These are phyloP conservation scores for Puccinia polysora DNA, from an alignment of 1,284 basidiomycete genomes.

Conservation along the genomic window DNA sequence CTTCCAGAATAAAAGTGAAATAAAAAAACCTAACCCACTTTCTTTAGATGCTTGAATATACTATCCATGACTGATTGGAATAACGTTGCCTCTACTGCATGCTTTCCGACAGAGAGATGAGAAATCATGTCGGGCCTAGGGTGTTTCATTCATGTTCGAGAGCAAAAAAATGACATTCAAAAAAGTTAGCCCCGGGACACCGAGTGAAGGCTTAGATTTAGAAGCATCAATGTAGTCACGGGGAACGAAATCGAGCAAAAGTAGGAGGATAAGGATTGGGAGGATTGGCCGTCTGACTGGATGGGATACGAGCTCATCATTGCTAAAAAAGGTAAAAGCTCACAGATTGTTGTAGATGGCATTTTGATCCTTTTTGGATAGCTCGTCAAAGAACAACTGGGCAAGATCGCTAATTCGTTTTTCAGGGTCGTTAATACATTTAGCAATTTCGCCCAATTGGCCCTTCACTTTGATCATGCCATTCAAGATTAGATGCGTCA, in stretches of 20 bases:
- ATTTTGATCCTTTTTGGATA: conserved; percentile 85
- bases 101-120: conserved; percentile 85
- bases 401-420: conserved; percentile 83
- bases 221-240: no score
- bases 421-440: conserved; percentile 93
- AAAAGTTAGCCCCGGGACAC: no score
- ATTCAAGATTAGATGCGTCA: conserved; percentile 94
- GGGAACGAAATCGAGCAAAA: background rate
- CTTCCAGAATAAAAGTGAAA: background rate
- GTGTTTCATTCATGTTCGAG: no score
- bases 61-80: conserved; percentile 92
- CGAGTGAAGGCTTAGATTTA: no score
- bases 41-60: conserved; percentile 96
- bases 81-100: conserved; percentile 83
- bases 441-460: conserved; percentile 98
- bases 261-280: background rate
- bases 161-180: no score
- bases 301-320: no score
- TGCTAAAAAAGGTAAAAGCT: conserved; percentile 48
- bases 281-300: background rate
- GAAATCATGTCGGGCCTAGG: conserved; percentile 57
- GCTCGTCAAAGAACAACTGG: conserved; percentile 92
- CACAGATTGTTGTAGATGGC: conserved; percentile 98
- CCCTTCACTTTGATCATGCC: conserved; percentile 99
- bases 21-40: conserved; percentile 55